These are phyloP conservation scores for Aspergillus calidoustus DNA, from an alignment of 2,329 filamentous ascomycete species.

Conservation along the genomic window DNA sequence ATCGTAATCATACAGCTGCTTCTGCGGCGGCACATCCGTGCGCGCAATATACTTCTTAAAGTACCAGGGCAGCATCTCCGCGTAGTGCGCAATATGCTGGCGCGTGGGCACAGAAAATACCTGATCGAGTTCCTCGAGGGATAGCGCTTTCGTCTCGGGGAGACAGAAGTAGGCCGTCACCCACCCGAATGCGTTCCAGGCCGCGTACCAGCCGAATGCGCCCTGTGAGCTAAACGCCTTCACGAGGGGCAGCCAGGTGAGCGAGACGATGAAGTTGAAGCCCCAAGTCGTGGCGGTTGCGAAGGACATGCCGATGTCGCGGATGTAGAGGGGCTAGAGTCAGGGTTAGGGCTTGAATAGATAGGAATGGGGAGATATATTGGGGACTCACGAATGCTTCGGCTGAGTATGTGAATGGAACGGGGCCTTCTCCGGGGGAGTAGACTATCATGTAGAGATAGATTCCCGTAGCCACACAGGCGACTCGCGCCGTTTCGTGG, in stretches of 20 bases:
- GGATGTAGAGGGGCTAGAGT: constrained; percentile 59
- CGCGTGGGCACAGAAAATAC: constrained; percentile 58
- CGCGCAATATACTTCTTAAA: constrained; percentile 33
- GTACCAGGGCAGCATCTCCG: constrained; percentile 36
- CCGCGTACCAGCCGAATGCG: constrained; percentile 57
- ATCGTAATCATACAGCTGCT: constrained; percentile 33
- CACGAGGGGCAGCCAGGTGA: constrained; percentile 58
- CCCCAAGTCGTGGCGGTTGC: constrained; percentile 67
- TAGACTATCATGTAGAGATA: constrained; percentile 52
- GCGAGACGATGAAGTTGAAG: constrained; percentile 59
- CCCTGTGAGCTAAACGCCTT: constrained; percentile 55
- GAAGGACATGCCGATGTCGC: constrained; percentile 65
- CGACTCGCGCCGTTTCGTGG: constrained; percentile 37
- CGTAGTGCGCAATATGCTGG: constrained; percentile 45
- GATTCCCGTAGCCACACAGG: constrained; percentile 48
- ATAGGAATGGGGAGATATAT: background rate
- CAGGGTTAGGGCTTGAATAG: background rate
- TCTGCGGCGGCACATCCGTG: constrained; percentile 33
- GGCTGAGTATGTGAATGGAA: constrained; percentile 71
- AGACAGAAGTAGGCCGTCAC: constrained; percentile 40
- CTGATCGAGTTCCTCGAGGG: constrained; percentile 55
- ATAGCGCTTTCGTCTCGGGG: constrained; percentile 47
- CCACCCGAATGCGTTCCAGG: constrained; percentile 49
- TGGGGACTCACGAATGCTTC: constrained; percentile 58
- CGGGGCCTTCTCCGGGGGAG: constrained; percentile 65